Base-by-base conservation (phyloP, 2,329 filamentous ascomycete genomes). In the Botrytis fragariae region DNA sequence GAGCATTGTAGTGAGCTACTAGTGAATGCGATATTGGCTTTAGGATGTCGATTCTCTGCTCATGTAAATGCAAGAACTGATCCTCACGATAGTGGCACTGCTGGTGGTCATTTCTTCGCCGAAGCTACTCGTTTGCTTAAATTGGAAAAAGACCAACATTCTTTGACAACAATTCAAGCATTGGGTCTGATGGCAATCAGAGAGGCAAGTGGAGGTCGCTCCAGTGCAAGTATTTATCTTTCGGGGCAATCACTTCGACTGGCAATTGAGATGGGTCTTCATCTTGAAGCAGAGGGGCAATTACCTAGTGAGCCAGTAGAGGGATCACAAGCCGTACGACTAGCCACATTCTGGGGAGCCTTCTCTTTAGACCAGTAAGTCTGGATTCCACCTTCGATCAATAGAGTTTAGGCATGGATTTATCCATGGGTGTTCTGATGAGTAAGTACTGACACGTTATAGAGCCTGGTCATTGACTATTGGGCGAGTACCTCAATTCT, bases 91-190 rank as follows among this genome's bases (percentile, higher is more conserved):
- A 92, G 90, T 10, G 69, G 74, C 39, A 92, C 91, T 8, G 87
- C 91, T 0, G 92, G 92, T 7, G 90, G 93, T 75, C 88, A 92
- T 79, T 94, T 93, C 82, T 94, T 93, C 81, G 88, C 88, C 70
- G 92, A 94, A 80, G 87, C 89, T 12, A 85, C 87, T 74, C 84
- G 89, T 16, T 83, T 93, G 0, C 85, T 93, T 44, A 64, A 73
- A 84, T 87, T 72, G 80, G 70, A 83, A 2, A 84, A 82, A 57
- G 84, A 92, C 74, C 87, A 89, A 70, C 88, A 92, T 75, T 87
- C 81, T 10, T 82, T 93, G 39, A 92, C 91, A 5, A 92, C 90
- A 8, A 90, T 92, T 62, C 92, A 94, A 82, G 92, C 92, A 3
- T 83, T 94, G 39, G 91, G 91, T 6, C 88, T 94, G 77, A 92